Percentiles rank a stretch among this genome's conserved stretches.
phyloP scores from a whole-genome alignment of 306 rosid species.

The Malus asiatica region DNA sequence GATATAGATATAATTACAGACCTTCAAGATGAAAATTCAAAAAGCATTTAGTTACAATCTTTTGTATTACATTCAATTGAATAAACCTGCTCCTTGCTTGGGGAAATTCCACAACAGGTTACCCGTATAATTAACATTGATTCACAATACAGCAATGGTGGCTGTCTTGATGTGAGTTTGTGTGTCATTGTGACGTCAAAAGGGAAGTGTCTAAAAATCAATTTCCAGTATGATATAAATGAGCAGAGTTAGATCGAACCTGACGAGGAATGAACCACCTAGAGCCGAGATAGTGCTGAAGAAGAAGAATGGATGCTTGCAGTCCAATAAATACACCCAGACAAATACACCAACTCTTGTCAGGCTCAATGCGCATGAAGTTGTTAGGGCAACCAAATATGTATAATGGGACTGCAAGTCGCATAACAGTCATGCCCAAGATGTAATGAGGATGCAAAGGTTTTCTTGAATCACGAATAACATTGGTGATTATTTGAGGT shows the following conservation, averaged over 20 bases:
- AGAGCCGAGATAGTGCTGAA: slow-evolving; percentile 92
- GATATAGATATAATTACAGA: not conserved
- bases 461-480: slow-evolving; percentile 84
- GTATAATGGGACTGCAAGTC: slow-evolving; percentile 81
- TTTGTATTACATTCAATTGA: not conserved
- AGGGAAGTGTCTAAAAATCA: not conserved
- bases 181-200: not conserved
- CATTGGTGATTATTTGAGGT: slow-evolving; percentile 89
- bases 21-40: not conserved
- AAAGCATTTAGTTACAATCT: not conserved
- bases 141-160: not conserved
- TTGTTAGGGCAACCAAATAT: slow-evolving; percentile 88
- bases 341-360: slow-evolving; percentile 68
- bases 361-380: slow-evolving; percentile 86
- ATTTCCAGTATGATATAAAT: not conserved
- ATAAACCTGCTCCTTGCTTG: not conserved
- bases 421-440: slow-evolving; percentile 77
- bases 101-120: not conserved
- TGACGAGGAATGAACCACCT: slow-evolving; percentile 99
- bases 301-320: slow-evolving; percentile 77
- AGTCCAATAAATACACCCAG: slow-evolving; percentile 60
- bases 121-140: not conserved
- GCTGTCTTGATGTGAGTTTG: not conserved
- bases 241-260: slow-evolving; percentile 36
- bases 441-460: slow-evolving; percentile 94